phyloP scores from a whole-genome alignment of 768 basidiomycete species.

The Gloeophyllum trabeum region DNA sequence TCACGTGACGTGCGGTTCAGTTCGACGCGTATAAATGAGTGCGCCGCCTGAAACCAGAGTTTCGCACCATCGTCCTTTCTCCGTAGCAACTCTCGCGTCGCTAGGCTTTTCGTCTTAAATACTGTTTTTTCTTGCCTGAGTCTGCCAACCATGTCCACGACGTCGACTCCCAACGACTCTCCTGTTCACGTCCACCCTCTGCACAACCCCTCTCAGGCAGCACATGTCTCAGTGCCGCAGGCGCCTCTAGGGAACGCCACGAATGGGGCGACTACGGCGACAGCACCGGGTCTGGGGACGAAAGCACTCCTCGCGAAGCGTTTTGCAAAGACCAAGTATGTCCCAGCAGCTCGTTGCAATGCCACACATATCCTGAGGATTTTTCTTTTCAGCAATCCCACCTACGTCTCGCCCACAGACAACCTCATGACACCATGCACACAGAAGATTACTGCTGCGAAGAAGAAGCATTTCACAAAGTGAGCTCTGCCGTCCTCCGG shows the following conservation, averaged over 20 bases:
- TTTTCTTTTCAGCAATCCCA: conserved; percentile 59
- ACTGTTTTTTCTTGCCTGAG: no score
- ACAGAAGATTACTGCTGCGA: conserved; percentile 82
- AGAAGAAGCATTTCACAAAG: conserved; percentile 92
- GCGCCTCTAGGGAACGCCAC: conserved; percentile 66
- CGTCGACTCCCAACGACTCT: conserved; percentile 54
- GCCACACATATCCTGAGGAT: no score
- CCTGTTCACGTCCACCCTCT: conserved; percentile 67
- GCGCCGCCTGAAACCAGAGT: no score
- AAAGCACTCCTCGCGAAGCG: conserved; percentile 91
- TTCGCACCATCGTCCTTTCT: no score
- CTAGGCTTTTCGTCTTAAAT: no score
- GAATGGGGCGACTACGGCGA: conserved; percentile 33
- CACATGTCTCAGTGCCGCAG: conserved; percentile 66
- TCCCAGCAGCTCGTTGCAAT: conserved; percentile 12
- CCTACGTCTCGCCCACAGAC: conserved; percentile 89
- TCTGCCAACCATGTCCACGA: conserved; percentile 34
- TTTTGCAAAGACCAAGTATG: conserved; percentile 82
- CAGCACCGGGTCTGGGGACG: conserved; percentile 67
- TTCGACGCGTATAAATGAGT: conserved; percentile 12
- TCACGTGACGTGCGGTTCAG: conserved; percentile 4
- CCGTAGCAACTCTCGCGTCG: no score
- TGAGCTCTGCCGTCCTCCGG: conserved; percentile 23
- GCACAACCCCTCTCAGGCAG: conserved; percentile 77
- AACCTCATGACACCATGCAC: conserved; percentile 90